Conservation (phyloP, 257 asterid species). For the Lithospermum erythrorhizon region DNA sequence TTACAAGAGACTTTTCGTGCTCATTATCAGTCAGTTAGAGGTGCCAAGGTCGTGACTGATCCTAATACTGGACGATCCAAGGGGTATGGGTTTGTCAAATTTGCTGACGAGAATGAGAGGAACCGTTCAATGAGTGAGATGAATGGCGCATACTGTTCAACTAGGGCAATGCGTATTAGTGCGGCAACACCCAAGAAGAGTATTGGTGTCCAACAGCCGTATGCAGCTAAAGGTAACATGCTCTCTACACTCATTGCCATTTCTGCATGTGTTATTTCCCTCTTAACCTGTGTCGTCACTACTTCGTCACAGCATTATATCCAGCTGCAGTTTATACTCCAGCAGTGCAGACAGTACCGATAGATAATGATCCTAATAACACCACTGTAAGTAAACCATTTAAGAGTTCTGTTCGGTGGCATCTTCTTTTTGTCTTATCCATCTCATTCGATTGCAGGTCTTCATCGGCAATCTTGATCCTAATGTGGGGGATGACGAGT, state of each 20-base stretch:
- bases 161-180: slow-evolving; percentile 97
- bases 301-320: slow-evolving; percentile 48
- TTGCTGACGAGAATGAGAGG: slow-evolving; percentile 83
- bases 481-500: slow-evolving; percentile 71
- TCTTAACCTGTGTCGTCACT: neutral
- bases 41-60: slow-evolving; percentile 97
- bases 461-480: slow-evolving; percentile 83
- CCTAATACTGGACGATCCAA: slow-evolving; percentile 96
- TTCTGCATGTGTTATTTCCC: neutral
- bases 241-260: neutral
- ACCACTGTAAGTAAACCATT: slow-evolving; percentile 60
- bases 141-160: slow-evolving; percentile 94
- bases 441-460: slow-evolving; percentile 38
- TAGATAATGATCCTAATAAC: slow-evolving; percentile 65
- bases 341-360: slow-evolving; percentile 55
- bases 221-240: slow-evolving; percentile 62
- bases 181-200: slow-evolving; percentile 98
- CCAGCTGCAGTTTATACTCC: slow-evolving; percentile 59
- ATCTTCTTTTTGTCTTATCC: slow-evolving; percentile 9
- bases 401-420: slow-evolving; percentile 5
- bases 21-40: slow-evolving; percentile 84
- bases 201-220: slow-evolving; percentile 50
- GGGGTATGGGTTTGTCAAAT: slow-evolving; percentile 97
- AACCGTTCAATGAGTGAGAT: slow-evolving; percentile 95
- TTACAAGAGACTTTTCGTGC: slow-evolving; percentile 88